These are phyloP conservation scores for Triangularia setosa DNA, from an alignment of 2,329 filamentous ascomycete species.

Conservation along the genomic window DNA sequence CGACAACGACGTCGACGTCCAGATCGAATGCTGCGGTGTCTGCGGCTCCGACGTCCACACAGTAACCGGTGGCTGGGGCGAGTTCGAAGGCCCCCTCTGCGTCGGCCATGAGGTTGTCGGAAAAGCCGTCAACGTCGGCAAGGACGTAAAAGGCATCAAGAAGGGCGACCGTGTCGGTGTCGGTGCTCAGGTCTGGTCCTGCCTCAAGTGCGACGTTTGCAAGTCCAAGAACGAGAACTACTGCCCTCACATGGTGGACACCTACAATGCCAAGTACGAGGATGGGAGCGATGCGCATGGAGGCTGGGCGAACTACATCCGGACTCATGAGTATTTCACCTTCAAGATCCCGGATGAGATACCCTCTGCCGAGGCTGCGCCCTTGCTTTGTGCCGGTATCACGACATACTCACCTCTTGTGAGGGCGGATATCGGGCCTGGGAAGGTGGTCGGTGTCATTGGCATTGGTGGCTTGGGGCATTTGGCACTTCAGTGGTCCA, in stretches of 20 bases:
- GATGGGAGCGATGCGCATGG: conserved; percentile 63
- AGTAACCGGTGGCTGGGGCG: conserved; percentile 52
- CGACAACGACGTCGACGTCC: conserved; percentile 52
- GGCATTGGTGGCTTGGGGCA: conserved; percentile 73
- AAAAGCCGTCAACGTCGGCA: conserved; percentile 41
- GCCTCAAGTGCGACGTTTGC: conserved; percentile 48
- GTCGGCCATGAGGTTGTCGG: conserved; percentile 57
- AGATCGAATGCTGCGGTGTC: conserved; percentile 64
- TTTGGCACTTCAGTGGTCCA: conserved; percentile 67
- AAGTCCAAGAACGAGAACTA: conserved; percentile 49
- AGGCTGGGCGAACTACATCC: conserved; percentile 51
- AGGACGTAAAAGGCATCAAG: conserved; percentile 45
- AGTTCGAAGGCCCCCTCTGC: conserved; percentile 42
- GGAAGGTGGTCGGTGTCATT: conserved; percentile 67
- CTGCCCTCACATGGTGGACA: conserved; percentile 46
- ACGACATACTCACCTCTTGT: conserved; percentile 68
- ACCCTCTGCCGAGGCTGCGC: conserved; percentile 50
- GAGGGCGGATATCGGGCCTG: conserved; percentile 63
- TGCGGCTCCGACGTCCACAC: conserved; percentile 60
- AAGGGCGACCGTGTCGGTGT: conserved; percentile 63
- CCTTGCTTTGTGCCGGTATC: conserved; percentile 74
- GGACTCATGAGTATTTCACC: conserved; percentile 54
- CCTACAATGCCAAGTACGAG: conserved; percentile 55
- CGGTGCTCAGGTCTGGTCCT: conserved; percentile 57
- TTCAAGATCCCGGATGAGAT: conserved; percentile 55